These are phyloP conservation scores for Colletotrichum aenigma DNA, from an alignment of 2,329 filamentous ascomycete species.

Conservation along the genomic window DNA sequence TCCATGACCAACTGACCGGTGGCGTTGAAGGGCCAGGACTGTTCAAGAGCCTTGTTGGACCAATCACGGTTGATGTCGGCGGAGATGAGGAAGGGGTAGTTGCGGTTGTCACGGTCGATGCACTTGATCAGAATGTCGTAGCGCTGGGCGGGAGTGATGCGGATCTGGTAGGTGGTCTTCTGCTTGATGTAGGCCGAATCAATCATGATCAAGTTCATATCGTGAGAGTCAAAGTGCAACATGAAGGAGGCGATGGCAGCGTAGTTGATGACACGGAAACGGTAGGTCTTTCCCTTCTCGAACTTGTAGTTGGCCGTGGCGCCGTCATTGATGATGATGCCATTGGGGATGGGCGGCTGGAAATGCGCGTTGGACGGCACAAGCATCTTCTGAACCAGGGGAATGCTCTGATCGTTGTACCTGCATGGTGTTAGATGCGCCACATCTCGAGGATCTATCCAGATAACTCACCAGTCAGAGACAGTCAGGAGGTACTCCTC, in stretches of 20 bases:
- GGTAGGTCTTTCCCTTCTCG: slow-evolving; percentile 47
- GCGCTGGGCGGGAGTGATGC: slow-evolving; percentile 47
- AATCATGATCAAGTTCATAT: slow-evolving; percentile 49
- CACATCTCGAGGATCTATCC: background rate
- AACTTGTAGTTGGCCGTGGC: slow-evolving; percentile 38
- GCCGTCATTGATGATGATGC: slow-evolving; percentile 48
- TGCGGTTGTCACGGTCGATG: slow-evolving; percentile 38
- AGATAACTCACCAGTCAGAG: slow-evolving; percentile 37
- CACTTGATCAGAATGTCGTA: slow-evolving; percentile 51
- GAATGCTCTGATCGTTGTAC: slow-evolving; percentile 45
- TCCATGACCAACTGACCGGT: slow-evolving; percentile 49
- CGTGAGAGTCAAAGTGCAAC: slow-evolving; percentile 46
- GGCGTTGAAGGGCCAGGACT: slow-evolving; percentile 40
- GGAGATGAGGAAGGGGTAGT: slow-evolving; percentile 47
- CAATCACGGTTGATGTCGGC: slow-evolving; percentile 49
- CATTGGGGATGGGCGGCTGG: slow-evolving; percentile 44
- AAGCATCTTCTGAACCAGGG: slow-evolving; percentile 44
- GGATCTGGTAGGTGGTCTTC: slow-evolving; percentile 39
- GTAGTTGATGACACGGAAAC: slow-evolving; percentile 51
- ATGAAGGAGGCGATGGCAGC: slow-evolving; percentile 47
- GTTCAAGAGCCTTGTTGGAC: slow-evolving; percentile 26
- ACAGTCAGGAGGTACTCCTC: slow-evolving; percentile 57
- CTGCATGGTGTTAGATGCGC: slow-evolving; percentile 26
- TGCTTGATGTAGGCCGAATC: slow-evolving; percentile 45
- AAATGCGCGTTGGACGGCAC: slow-evolving; percentile 41